Evolutionary conservation across 805 yeast genomes (phyloP), one percentile per base, ranked within the genome.

Genomic region (Jamesozyma hellenica): DNA sequence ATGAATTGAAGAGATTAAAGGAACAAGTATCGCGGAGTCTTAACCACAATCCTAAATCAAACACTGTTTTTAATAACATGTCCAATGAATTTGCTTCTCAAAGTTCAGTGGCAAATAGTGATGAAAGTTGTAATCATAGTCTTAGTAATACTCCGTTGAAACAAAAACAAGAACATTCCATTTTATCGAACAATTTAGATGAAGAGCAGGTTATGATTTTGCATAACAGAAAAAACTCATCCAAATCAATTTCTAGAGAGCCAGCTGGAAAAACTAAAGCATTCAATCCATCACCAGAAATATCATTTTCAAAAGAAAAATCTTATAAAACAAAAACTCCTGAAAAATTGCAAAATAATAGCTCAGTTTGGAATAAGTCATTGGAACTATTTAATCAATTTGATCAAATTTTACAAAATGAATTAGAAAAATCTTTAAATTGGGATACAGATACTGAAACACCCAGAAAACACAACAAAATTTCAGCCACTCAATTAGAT

Each of bases 331-430:
- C 5, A 6, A 21, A 21, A 21, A 21, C 5, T 6, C 8, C 29
- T 11, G 5, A 27, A 27, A 9, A 29, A 4, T n/a, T 29, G 6
- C 12, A 47, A 10, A 28, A 36, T 10, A 35, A 41, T 40, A 54
- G 46, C 4, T 65, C 68, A 14, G 50, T 63, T 14, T 66, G 70
- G 69, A 57, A 75, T 3, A 77, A 72, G 48, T 82, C 86, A 1
- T 63, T 80, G 33, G 72, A 67, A 34, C 64, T 79, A 38, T 66
- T 81, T 35, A 84, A 77, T 48, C 84, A 77, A 45, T 71, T 81
- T 51, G 90, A 81, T 54, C 75, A 72, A 39, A 64, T 78, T 57
- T 62, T 81, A 26, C 84, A 76, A 51, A 72, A 68, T 42, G 87
- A 80, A 53, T 65, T 81, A 41, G 87, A 79, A 47, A 75, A 70